Conservation (phyloP, 306 rosid genomes). For the Quercus aquifolioides region DNA sequence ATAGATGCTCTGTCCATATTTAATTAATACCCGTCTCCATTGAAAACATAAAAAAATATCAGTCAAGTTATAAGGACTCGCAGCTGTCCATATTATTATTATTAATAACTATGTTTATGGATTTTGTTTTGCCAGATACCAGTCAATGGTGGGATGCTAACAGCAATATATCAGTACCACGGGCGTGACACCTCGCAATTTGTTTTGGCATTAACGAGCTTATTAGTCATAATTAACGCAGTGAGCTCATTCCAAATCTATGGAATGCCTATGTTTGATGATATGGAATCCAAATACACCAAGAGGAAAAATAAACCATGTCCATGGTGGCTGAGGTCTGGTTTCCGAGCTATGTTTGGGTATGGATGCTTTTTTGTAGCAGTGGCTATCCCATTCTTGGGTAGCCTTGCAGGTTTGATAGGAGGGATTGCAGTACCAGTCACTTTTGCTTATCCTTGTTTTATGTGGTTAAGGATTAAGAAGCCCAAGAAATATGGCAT, state of each 20-base stretch:
- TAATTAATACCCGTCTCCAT: too few relatives aligned
- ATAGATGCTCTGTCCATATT: too few relatives aligned
- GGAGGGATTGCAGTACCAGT: conserved; percentile 58
- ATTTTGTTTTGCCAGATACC: conserved; percentile 31
- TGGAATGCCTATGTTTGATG: conserved; percentile 57
- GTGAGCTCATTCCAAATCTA: conserved; percentile 51
- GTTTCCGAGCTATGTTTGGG: conserved; percentile 30
- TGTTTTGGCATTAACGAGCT: conserved; percentile 35
- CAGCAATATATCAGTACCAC: conserved; percentile 38
- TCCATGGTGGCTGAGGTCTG: conserved; percentile 50
- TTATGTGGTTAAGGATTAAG: conserved; percentile 57
- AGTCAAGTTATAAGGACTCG: too few relatives aligned
- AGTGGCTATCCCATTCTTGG: conserved; percentile 46
- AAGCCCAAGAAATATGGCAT: conserved; percentile 36
- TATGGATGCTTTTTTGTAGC: conserved; percentile 40
- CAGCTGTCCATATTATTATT: too few relatives aligned
- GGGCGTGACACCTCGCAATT: conserved; percentile 26
- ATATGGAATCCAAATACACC: conserved; percentile 44
- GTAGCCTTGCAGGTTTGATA: conserved; percentile 43
- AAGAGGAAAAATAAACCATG: conserved; percentile 39
- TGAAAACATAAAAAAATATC: too few relatives aligned
- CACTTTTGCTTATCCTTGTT: conserved; percentile 51
- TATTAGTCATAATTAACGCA: conserved; percentile 43
- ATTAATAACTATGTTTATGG: too few relatives aligned
- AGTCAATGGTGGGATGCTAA: conserved; percentile 38